Evolutionary conservation across 352 stramenopile species (phyloP).

Genomic region (Globisporangium paroecandrum): DNA sequence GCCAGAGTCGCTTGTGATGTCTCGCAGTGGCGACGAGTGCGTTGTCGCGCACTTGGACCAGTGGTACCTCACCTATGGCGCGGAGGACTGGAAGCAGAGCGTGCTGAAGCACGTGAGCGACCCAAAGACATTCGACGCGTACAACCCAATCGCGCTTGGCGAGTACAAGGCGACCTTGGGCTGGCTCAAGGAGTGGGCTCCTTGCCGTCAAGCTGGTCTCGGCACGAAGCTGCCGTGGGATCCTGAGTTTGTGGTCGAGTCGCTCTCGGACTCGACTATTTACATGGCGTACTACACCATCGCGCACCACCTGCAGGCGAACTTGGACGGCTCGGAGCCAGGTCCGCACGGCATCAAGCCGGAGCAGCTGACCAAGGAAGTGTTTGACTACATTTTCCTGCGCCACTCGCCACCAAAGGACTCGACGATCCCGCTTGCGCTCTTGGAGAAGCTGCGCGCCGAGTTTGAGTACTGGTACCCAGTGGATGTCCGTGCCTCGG

Average conservation of each 20-base stretch:
- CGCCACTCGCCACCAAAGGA: conserved; percentile 78
- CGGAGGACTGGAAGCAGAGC: conserved; percentile 96
- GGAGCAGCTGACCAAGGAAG: conserved; percentile 91
- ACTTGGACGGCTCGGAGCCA: conserved; percentile 91
- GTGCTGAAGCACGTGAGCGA: conserved; percentile 95
- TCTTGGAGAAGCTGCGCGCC: conserved; percentile 91
- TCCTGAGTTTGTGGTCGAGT: conserved; percentile 98
- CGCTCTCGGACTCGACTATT: conserved; percentile 99
- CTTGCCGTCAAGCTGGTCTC: conserved; percentile 97
- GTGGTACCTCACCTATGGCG: conserved; percentile 99
- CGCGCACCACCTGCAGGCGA: conserved; percentile 95
- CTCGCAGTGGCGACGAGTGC: conserved; percentile 97
- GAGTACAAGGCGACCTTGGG: conserved; percentile 97
- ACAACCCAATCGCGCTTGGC: conserved; percentile 90
- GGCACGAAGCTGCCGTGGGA: conserved; percentile 98
- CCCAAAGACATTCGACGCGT: conserved; percentile 92
- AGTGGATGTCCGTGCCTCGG: conserved; percentile 97
- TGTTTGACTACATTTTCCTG: conserved; percentile 99
- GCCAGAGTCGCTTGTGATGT: conserved; percentile 97
- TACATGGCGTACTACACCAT: conserved; percentile 99
- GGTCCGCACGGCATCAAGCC: conserved; percentile 84
- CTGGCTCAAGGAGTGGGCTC: conserved; percentile 99
- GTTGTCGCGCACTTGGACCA: conserved; percentile 99
- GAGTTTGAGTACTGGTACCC: conserved; percentile 99
- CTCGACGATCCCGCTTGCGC: conserved; percentile 86